Conservation (phyloP, 495 filamentous ascomycete species). For the Tirmania nivea region DNA sequence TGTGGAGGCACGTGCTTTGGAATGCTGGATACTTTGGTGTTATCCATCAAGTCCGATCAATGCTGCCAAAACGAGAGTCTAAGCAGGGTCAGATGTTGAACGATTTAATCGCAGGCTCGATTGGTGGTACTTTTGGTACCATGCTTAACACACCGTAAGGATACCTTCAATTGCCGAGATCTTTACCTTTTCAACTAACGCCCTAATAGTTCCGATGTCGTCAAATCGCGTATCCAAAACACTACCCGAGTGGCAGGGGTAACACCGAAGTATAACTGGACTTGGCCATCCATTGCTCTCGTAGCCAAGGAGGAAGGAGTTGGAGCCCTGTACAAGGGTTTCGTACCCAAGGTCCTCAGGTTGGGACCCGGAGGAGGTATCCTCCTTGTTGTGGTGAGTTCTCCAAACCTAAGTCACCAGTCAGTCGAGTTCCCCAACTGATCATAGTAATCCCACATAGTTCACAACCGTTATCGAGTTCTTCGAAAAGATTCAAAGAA, state of each 20-base stretch:
- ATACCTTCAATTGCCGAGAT: neutral
- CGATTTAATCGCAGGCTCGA: constrained; percentile 63
- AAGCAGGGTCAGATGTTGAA: constrained; percentile 66
- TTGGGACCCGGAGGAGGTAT: constrained; percentile 55
- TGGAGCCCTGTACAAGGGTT: constrained; percentile 84
- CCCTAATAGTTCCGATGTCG: constrained; percentile 50
- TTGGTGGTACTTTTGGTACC: constrained; percentile 82
- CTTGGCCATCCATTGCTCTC: constrained; percentile 60
- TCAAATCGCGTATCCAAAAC: constrained; percentile 96
- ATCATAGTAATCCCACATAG: neutral
- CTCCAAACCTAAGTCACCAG: constrained; percentile 17
- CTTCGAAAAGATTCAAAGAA: constrained; percentile 34
- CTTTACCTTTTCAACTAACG: neutral
- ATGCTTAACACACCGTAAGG: constrained; percentile 65
- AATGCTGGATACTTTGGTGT: constrained; percentile 96
- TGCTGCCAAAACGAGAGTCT: constrained; percentile 56
- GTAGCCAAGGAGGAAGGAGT: constrained; percentile 91
- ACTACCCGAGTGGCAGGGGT: constrained; percentile 55
- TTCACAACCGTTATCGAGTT: constrained; percentile 90
- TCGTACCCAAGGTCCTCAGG: constrained; percentile 82
- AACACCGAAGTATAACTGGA: constrained; percentile 93
- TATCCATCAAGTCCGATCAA: constrained; percentile 79
- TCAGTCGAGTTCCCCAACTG: constrained; percentile 7
- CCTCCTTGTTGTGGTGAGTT: constrained; percentile 6
- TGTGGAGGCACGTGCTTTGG: constrained; percentile 96